phyloP scores from a whole-genome alignment of 2,329 filamentous ascomycete genomes.

The Hortaea sp. region DNA sequence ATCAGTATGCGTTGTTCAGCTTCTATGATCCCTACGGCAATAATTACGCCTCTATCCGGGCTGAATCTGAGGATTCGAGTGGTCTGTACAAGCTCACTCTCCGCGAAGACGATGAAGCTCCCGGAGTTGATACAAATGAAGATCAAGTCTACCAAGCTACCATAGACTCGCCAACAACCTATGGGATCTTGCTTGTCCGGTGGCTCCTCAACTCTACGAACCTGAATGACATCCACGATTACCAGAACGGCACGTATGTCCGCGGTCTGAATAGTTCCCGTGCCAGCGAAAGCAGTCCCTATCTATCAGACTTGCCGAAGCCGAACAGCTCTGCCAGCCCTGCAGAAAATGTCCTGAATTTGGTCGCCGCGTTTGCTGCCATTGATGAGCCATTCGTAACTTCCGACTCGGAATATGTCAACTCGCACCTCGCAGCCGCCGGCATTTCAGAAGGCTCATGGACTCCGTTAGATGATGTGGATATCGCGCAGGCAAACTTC shows the following conservation, averaged over 20 bases:
- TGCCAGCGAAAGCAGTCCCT: neutral
- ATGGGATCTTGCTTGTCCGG: slow-evolving; percentile 10
- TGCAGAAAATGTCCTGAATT: slow-evolving; percentile 7
- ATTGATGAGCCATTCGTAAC: slow-evolving; percentile 2
- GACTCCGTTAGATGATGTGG: neutral
- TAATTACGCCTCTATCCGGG: neutral
- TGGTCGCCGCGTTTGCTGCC: slow-evolving; percentile 3
- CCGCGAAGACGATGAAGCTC: neutral
- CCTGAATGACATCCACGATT: slow-evolving; percentile 3
- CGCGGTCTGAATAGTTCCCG: neutral
- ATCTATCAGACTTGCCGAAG: neutral
- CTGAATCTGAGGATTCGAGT: neutral
- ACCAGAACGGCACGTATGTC: slow-evolving; percentile 1
- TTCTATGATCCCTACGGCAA: slow-evolving; percentile 8
- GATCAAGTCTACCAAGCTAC: neutral
- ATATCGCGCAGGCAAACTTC: neutral
- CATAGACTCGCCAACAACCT: slow-evolving; percentile 8
- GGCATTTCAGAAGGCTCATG: neutral
- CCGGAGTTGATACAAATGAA: neutral
- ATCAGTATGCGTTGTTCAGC: slow-evolving; percentile 8
- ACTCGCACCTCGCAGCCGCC: neutral
- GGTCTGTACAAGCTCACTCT: neutral
- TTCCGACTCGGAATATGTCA: neutral
- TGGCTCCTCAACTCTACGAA: slow-evolving; percentile 9
- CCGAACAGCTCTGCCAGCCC: neutral